These are phyloP conservation scores for Candida labiduridarum DNA, from an alignment of 1,139 yeast genomes.

Conservation along the genomic window DNA sequence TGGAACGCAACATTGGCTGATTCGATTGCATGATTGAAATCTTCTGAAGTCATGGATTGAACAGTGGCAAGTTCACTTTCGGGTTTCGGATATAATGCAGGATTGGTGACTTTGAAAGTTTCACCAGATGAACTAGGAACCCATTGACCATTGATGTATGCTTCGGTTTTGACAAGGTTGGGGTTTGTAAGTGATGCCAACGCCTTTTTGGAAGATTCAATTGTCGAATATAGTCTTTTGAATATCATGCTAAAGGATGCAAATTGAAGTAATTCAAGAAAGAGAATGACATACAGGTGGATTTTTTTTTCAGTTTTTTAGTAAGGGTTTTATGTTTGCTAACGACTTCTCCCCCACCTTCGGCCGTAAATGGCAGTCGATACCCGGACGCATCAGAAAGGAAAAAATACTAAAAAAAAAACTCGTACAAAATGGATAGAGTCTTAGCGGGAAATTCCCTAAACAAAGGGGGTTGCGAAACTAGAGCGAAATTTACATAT, in stretches of 20 bases:
- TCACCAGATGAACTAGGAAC: conserved; percentile 24
- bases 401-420: not conserved
- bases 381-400: not conserved
- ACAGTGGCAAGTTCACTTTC: conserved; percentile 40
- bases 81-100: conserved; percentile 36
- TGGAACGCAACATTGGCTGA: conserved; percentile 41
- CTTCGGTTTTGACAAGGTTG: conserved; percentile 38
- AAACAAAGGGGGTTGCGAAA: not conserved
- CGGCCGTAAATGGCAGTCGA: not conserved
- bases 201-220: conserved; percentile 17
- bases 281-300: not conserved
- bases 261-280: not conserved
- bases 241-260: conserved; percentile 3
- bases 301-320: not conserved
- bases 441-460: not conserved
- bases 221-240: conserved; percentile 16
- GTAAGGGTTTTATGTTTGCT: not conserved
- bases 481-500: not conserved
- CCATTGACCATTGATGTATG: conserved; percentile 50
- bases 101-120: conserved; percentile 48
- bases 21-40: conserved; percentile 41
- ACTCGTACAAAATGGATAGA: not conserved
- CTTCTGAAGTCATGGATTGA: conserved; percentile 35
- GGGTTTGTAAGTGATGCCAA: conserved; percentile 30
- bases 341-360: not conserved